Conservation (phyloP, 2,329 filamentous ascomycete species). For the Purpureocillium takamizusanense region DNA sequence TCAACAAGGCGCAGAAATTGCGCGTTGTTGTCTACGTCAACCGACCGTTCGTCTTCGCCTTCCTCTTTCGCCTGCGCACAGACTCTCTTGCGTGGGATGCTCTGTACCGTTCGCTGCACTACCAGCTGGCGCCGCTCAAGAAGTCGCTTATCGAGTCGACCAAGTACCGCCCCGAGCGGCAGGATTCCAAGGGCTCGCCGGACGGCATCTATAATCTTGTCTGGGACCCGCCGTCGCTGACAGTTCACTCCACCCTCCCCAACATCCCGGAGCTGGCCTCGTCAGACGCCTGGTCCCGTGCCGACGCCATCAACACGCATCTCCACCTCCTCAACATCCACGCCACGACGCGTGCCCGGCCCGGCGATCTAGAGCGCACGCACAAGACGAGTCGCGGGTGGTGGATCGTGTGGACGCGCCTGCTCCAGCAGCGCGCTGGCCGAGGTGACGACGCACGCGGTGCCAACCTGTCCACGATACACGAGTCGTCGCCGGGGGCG, state of each 20-base stretch:
- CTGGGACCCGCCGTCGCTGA: slow-evolving; percentile 49
- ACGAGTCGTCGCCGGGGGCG: slow-evolving; percentile 8
- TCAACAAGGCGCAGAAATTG: slow-evolving; percentile 46
- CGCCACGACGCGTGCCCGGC: slow-evolving; percentile 27
- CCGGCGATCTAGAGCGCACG: slow-evolving; percentile 47
- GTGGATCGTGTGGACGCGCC: slow-evolving; percentile 61
- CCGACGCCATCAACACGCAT: slow-evolving; percentile 57
- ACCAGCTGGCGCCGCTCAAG: slow-evolving; percentile 50
- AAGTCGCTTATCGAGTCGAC: slow-evolving; percentile 49
- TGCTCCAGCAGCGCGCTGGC: slow-evolving; percentile 29
- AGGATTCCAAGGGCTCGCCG: slow-evolving; percentile 2
- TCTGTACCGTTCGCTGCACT: slow-evolving; percentile 50
- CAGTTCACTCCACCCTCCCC: slow-evolving; percentile 55
- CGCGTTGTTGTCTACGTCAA: slow-evolving; percentile 66
- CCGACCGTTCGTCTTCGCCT: slow-evolving; percentile 68
- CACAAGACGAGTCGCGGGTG: slow-evolving; percentile 59
- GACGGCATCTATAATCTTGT: slow-evolving; percentile 48
- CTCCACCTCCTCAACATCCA: slow-evolving; percentile 53
- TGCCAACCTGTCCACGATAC: slow-evolving; percentile 16
- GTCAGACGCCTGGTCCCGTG: slow-evolving; percentile 41
- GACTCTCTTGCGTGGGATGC: slow-evolving; percentile 46
- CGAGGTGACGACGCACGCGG: slow-evolving; percentile 7
- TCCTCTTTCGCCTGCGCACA: slow-evolving; percentile 56
- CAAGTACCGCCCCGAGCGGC: slow-evolving; percentile 41
- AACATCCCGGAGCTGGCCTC: slow-evolving; percentile 46